Evolutionary conservation across 2,329 filamentous ascomycete species (phyloP).

Genomic region (Aotearoamyces nothofagi): DNA sequence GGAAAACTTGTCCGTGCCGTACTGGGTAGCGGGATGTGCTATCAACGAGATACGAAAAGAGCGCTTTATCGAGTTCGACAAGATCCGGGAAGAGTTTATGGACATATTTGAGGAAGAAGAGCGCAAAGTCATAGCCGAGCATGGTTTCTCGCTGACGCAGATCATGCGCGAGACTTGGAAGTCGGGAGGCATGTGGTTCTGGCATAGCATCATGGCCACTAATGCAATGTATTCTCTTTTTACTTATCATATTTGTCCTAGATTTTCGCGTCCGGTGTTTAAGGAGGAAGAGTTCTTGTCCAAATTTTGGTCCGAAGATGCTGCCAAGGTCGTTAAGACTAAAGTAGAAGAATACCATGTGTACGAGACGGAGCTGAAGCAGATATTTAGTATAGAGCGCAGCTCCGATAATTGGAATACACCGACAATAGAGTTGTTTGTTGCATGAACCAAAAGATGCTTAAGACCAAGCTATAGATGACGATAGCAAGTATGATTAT

Average conservation of each 20-base stretch:
- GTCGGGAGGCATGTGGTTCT: constrained; percentile 17
- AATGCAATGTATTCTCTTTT: constrained; percentile 14
- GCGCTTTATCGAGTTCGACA: constrained; percentile 8
- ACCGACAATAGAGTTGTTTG: too few relatives aligned
- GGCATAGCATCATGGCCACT: constrained; percentile 13
- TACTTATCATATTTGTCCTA: constrained; percentile 13
- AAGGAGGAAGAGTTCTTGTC: too few relatives aligned
- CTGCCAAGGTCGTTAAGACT: not conserved
- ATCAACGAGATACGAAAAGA: constrained; percentile 8
- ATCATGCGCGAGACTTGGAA: constrained; percentile 15
- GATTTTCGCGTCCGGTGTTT: constrained; percentile 10
- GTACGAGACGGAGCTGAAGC: not conserved
- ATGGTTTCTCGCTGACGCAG: constrained; percentile 8
- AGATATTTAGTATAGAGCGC: too few relatives aligned
- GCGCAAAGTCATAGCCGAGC: constrained; percentile 3
- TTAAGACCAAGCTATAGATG: too few relatives aligned
- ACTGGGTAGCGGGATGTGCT: constrained; percentile 16
- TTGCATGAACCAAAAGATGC: too few relatives aligned
- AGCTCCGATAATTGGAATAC: too few relatives aligned
- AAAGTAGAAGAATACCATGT: not conserved
- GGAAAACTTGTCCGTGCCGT: constrained; percentile 17
- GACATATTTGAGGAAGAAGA: constrained; percentile 10
- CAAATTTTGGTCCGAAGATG: not conserved
- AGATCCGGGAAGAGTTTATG: constrained; percentile 9
- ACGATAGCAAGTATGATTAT: too few relatives aligned